Conservation (phyloP, 179 eudicot species). For the Gypsophila paniculata region DNA sequence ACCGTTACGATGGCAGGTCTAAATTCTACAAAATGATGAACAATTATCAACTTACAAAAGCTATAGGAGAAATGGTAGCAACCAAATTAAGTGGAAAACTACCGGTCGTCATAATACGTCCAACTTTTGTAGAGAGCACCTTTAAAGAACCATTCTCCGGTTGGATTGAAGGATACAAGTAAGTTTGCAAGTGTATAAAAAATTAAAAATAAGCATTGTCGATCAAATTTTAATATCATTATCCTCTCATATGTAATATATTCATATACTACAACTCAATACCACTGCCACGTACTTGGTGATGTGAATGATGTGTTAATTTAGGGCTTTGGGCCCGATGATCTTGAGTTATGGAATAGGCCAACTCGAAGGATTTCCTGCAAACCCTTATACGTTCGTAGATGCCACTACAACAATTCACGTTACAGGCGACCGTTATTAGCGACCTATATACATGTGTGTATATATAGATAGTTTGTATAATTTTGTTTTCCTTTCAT, state of each 20-base stretch:
- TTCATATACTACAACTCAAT: no score
- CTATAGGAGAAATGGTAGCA: constrained; percentile 12
- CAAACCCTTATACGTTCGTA: no score
- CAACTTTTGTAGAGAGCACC: constrained; percentile 8
- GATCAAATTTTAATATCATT: no score
- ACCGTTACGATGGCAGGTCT: not conserved
- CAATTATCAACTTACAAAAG: constrained; percentile 14
- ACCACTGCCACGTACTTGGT: no score
- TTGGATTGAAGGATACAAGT: constrained; percentile 21
- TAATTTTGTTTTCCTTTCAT: no score
- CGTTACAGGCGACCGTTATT: not conserved
- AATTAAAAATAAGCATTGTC: no score
- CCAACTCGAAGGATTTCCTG: constrained; percentile 7
- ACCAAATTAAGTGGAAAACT: not conserved
- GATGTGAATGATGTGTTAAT: no score
- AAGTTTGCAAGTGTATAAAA: not conserved
- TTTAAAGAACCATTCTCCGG: constrained; percentile 16
- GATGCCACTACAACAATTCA: not conserved
- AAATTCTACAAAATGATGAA: constrained; percentile 1
- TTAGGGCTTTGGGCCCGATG: constrained; percentile 2
- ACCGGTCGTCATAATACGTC: not conserved
- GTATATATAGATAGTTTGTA: no score
- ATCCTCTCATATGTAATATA: no score
- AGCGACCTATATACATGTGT: no score
- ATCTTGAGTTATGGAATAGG: constrained; percentile 14